These are phyloP conservation scores for Fusarium setosum DNA, from an alignment of 2,329 filamentous ascomycete species.

Conservation along the genomic window DNA sequence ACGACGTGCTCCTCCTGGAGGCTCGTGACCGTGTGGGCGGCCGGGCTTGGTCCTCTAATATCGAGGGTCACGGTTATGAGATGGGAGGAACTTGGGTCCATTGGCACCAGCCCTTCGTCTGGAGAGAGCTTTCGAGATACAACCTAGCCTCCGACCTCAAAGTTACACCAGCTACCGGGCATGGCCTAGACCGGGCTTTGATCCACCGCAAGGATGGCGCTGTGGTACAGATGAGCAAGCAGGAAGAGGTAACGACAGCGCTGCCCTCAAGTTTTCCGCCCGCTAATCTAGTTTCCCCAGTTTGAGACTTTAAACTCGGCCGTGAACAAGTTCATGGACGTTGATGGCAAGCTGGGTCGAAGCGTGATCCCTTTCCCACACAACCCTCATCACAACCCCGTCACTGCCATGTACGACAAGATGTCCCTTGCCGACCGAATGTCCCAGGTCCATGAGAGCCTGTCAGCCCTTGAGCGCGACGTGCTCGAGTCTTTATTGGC, in stretches of 20 bases:
- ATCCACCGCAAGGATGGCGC: neutral
- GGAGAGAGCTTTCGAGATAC: neutral
- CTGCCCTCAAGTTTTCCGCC: too few species aligned
- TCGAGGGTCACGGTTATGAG: conserved; percentile 1
- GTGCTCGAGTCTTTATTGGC: too few species aligned
- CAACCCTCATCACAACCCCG: too few species aligned
- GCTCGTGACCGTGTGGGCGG: neutral
- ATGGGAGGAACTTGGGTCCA: conserved; percentile 10
- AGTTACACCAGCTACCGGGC: too few species aligned
- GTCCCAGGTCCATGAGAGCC: too few species aligned
- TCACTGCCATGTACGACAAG: neutral
- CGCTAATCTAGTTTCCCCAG: neutral
- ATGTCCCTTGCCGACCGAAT: neutral
- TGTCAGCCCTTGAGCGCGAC: too few species aligned
- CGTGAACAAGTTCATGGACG: neutral
- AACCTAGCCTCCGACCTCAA: neutral
- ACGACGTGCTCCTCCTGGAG: neutral
- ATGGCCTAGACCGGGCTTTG: neutral
- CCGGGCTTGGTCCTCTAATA: neutral
- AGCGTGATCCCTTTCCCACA: neutral
- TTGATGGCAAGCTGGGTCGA: neutral
- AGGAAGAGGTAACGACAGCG: too few species aligned
- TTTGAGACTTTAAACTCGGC: neutral
- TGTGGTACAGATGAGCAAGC: neutral
- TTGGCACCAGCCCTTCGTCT: neutral